Conservation (phyloP, 352 stramenopile species). For the Thalassiosira exigua region DNA sequence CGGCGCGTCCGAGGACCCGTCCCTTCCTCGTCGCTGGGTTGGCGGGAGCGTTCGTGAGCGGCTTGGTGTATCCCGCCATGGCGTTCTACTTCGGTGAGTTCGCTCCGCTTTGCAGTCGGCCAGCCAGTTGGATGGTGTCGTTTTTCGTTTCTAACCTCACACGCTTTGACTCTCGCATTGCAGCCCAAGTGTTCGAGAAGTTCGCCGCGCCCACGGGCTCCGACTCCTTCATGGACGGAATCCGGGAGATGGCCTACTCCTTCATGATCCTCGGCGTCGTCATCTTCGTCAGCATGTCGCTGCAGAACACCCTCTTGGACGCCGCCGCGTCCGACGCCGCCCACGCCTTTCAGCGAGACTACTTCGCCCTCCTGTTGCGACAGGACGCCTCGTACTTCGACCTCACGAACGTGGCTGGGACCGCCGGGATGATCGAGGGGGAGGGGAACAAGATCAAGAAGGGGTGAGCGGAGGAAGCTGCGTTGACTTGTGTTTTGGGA, state of each 20-base stretch:
- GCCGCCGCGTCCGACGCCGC: constrained; percentile 55
- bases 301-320: constrained; percentile 56
- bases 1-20: constrained; percentile 2
- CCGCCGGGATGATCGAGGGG: constrained; percentile 49
- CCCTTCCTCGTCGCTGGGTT: constrained; percentile 13
- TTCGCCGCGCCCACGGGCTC: neutral
- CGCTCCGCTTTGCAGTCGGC: constrained; percentile 38
- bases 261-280: constrained; percentile 62
- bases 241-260: constrained; percentile 52
- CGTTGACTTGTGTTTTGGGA: neutral
- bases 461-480: constrained; percentile 9
- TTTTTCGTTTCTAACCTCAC: constrained; percentile 19
- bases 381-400: constrained; percentile 72
- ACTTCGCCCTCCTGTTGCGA: constrained; percentile 56
- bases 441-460: constrained; percentile 61
- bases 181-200: constrained; percentile 1
- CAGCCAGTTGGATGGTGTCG: neutral
- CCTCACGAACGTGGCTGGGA: constrained; percentile 54
- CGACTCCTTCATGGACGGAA: constrained; percentile 43
- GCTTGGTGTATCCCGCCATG: constrained; percentile 50
- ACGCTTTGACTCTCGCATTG: constrained; percentile 10
- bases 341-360: constrained; percentile 42
- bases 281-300: constrained; percentile 53
- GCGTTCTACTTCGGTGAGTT: constrained; percentile 49
- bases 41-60: neutral